Conservation (phyloP, 257 asterid genomes). For the Nicotiana benthamiana region DNA sequence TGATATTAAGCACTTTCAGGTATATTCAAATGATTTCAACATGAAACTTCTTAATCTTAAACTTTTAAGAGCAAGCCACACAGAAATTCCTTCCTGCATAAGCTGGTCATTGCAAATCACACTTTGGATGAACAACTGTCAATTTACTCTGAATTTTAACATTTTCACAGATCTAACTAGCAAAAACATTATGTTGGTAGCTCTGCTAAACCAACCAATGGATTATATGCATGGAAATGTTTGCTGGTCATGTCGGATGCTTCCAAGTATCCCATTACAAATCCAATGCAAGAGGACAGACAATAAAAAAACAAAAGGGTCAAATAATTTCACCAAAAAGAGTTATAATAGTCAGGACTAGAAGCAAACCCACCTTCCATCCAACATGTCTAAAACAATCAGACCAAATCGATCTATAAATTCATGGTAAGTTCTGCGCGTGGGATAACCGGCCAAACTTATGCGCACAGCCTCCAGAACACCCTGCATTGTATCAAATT, state of each 20-base stretch:
- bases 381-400: constrained; percentile 64
- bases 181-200: not conserved
- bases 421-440: constrained; percentile 89
- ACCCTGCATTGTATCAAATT: constrained; percentile 56
- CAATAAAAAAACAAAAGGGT: not conserved
- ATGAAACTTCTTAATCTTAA: not conserved
- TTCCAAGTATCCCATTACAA: not conserved
- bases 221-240: not conserved
- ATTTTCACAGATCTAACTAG: not conserved
- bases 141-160: not conserved
- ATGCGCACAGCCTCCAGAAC: constrained; percentile 98
- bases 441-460: constrained; percentile 99
- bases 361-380: constrained; percentile 54
- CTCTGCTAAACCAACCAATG: not conserved
- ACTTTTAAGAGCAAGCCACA: not conserved
- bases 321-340: not conserved
- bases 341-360: not conserved
- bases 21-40: not conserved
- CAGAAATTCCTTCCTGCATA: not conserved
- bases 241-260: not conserved
- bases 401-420: constrained; percentile 95
- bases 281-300: not conserved
- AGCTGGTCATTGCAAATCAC: not conserved
- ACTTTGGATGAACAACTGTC: not conserved
- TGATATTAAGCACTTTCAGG: not conserved